Evolutionary conservation across 2,329 filamentous ascomycete species (phyloP).

Genomic region (Clonostachys chloroleuca): DNA sequence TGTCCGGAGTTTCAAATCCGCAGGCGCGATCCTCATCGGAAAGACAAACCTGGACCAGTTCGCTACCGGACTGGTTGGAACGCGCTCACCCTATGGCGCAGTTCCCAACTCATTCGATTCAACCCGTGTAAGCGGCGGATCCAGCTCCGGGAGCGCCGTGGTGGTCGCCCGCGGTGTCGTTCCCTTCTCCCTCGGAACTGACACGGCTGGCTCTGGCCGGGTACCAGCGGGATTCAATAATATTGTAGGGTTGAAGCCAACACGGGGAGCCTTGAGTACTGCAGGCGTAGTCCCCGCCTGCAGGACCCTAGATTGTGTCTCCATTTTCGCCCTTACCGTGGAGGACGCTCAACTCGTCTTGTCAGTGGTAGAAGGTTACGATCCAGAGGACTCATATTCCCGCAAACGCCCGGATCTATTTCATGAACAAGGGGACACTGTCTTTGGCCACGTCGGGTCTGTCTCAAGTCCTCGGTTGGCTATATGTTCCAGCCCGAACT

Average conservation of each 20-base stretch:
- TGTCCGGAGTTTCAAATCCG: conserved; percentile 40
- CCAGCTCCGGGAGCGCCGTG: conserved; percentile 52
- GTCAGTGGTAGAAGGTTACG: conserved; percentile 40
- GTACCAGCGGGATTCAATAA: conserved; percentile 51
- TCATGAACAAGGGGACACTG: conserved; percentile 4
- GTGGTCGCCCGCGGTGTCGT: conserved; percentile 47
- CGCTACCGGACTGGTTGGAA: conserved; percentile 58
- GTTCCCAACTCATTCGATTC: conserved; percentile 45
- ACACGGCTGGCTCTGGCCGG: conserved; percentile 50
- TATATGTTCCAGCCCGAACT: conserved; percentile 34
- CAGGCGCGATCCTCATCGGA: conserved; percentile 53
- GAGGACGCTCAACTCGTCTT: conserved; percentile 44
- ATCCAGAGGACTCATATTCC: conserved; percentile 45
- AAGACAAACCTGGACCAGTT: conserved; percentile 55
- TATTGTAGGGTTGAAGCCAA: conserved; percentile 45
- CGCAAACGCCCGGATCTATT: conserved; percentile 23
- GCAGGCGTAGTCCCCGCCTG: conserved; percentile 50
- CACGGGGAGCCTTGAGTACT: conserved; percentile 45
- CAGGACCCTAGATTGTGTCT: conserved; percentile 51
- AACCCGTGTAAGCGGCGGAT: conserved; percentile 39
- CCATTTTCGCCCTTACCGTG: conserved; percentile 44
- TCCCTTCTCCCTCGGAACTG: conserved; percentile 52
- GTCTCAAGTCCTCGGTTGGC: conserved; percentile 23
- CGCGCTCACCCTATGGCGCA: conserved; percentile 53
- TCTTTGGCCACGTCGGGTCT: conserved; percentile 36